Base-by-base conservation (phyloP, 176 grass and related monocot genomes). In the Sorghum bicolor region DNA sequence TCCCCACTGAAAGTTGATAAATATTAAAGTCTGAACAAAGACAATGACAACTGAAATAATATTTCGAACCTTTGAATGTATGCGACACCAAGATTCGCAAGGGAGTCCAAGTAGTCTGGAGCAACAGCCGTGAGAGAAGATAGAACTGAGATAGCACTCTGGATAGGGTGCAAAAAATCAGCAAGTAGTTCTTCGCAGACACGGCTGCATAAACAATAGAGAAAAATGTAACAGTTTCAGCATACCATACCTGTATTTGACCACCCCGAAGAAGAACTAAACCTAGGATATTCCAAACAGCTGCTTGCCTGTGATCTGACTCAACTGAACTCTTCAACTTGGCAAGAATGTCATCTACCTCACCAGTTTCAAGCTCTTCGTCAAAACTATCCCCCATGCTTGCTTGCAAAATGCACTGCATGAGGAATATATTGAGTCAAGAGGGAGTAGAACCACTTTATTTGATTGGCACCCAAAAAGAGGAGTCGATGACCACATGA, bases 231-330 rank as follows among this genome's bases (percentile, higher is more conserved):
- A 28, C 25, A 88, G 8, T 20, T 82, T 61, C 24, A 67, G 84
- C 24, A 32, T 63, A 39, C 53, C 19, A 43, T 79, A 99, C 96
- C 87, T 99, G 87, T 79, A 96, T 77, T 73, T 90, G 96, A 29
- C 93, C 91, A 72, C 80, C 83, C 64, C 91, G 94, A 81, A 99
- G 93, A 87, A 98, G 93, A 80, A 99, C 90, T 86, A 91, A 77
- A 72, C 96, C 96, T 52, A 99, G 89, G 65, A 88, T 92, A 87
- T 95, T 98, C 96, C 96, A 98, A 86, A 98, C 93, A 89, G 96
- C 89, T 83, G 96, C 96, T 38, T 96, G 96, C 78, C 88, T 99
- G 31, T 84, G 81, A 89, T 99, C 96, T 70, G 86, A 91, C 84
- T 99, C 86, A 74, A 99, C 83, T 29, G 91, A 99, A 86, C 64